These are phyloP conservation scores for Penicillium sp. DNA, from an alignment of 2,329 filamentous ascomycete genomes.

Conservation along the genomic window DNA sequence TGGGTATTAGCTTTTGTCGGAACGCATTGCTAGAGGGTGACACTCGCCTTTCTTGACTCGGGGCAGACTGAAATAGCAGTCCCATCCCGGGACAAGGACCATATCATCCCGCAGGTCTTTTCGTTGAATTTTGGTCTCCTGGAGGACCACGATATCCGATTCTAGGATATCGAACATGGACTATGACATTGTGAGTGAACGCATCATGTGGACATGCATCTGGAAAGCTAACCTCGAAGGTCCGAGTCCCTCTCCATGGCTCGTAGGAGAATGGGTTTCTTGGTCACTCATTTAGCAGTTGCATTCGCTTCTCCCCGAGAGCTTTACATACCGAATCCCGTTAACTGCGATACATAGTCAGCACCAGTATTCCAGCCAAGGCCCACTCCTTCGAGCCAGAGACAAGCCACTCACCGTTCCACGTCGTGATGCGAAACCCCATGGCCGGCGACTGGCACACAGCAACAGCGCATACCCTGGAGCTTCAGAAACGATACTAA, in stretches of 20 bases:
- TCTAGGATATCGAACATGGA: slow-evolving; percentile 94
- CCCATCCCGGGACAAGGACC: slow-evolving; percentile 93
- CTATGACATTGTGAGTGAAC: slow-evolving; percentile 47
- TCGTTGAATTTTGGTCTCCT: slow-evolving; percentile 94
- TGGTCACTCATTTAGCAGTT: slow-evolving; percentile 7
- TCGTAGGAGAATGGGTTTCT: slow-evolving; percentile 85
- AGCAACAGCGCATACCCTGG: slow-evolving; percentile 20
- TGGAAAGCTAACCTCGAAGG: slow-evolving; percentile 64
- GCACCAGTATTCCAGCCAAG: slow-evolving; percentile 18
- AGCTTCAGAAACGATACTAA: not conserved
- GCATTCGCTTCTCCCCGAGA: not conserved
- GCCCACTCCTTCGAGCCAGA: not conserved
- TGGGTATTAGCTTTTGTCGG: slow-evolving; percentile 17
- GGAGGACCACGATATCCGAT: slow-evolving; percentile 91
- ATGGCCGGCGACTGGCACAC: slow-evolving; percentile 53
- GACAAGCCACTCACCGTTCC: slow-evolving; percentile 69
- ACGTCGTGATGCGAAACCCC: slow-evolving; percentile 81
- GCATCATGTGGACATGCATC: not conserved
- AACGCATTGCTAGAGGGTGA: not conserved
- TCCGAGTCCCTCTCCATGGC: slow-evolving; percentile 76
- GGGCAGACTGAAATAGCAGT: slow-evolving; percentile 92
- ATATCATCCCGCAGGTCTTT: slow-evolving; percentile 94
- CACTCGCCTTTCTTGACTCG: slow-evolving; percentile 84
- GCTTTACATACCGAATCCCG: slow-evolving; percentile 68
- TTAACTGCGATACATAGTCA: slow-evolving; percentile 64